phyloP scores from a whole-genome alignment of 140 eudicot species.

The Ambrosia hybrid region DNA sequence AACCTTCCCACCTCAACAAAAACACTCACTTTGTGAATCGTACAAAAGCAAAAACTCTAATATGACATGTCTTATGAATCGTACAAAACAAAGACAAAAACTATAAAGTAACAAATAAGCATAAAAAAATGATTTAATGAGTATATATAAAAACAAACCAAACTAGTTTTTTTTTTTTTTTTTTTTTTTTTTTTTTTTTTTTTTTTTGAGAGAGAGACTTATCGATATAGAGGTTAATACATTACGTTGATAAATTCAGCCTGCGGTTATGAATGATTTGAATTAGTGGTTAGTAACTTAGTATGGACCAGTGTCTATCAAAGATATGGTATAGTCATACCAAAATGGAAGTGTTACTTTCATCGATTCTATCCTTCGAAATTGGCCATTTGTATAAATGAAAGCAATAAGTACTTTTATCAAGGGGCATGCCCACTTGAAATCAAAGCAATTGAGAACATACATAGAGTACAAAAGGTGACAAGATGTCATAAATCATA shows the following conservation, averaged over 20 bases:
- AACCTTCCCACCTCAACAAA: too few relatives aligned
- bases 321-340: constrained; percentile 16
- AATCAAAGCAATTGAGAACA: constrained; percentile 29
- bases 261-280: not conserved
- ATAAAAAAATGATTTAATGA: not conserved
- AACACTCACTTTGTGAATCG: too few relatives aligned
- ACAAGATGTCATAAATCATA: constrained; percentile 23
- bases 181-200: too few relatives aligned
- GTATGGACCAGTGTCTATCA: constrained; percentile 6
- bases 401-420: constrained; percentile 31
- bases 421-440: constrained; percentile 29
- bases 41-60: not conserved
- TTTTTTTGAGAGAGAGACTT: not conserved
- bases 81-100: not conserved
- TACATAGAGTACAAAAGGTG: constrained; percentile 23
- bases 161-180: too few relatives aligned
- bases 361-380: constrained; percentile 19
- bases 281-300: not conserved
- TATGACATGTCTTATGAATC: not conserved
- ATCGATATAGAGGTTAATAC: not conserved
- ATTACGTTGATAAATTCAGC: not conserved
- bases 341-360: constrained; percentile 27
- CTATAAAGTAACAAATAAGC: not conserved
- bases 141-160: not conserved
- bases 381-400: constrained; percentile 18